Conservation (phyloP, 345 rosid genomes). For the Hibiscus tridactylites region DNA sequence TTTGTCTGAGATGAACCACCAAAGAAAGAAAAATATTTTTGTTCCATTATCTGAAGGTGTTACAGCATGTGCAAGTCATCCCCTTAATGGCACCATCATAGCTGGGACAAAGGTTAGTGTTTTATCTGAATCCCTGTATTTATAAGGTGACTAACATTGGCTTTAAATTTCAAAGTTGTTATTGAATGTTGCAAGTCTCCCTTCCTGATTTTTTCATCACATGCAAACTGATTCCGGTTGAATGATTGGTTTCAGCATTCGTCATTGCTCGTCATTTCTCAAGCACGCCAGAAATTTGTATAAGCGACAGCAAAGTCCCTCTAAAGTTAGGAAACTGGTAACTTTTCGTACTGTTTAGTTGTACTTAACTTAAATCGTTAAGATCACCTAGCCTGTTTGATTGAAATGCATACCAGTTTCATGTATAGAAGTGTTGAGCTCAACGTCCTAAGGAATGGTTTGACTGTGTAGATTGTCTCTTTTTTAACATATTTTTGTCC, state of each 20-base stretch:
- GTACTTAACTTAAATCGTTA: neutral
- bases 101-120: conserved; percentile 79
- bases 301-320: neutral
- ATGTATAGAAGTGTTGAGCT: neutral
- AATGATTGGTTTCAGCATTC: conserved; percentile 42
- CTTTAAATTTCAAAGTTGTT: neutral
- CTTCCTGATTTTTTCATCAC: neutral
- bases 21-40: conserved; percentile 49
- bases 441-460: neutral
- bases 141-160: neutral
- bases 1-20: conserved; percentile 15
- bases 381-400: neutral
- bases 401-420: neutral
- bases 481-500: neutral
- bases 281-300: conserved; percentile 23
- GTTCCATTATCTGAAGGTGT: conserved; percentile 65
- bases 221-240: neutral
- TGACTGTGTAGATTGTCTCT: neutral
- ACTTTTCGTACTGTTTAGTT: neutral
- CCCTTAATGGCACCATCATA: conserved; percentile 55
- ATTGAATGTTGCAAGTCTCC: neutral
- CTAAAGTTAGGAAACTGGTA: neutral
- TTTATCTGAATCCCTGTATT: neutral
- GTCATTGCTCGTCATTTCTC: conserved; percentile 53
- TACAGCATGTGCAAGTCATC: conserved; percentile 69